phyloP scores from a whole-genome alignment of 2,329 filamentous ascomycete genomes.

The Penicillium janthinellum region DNA sequence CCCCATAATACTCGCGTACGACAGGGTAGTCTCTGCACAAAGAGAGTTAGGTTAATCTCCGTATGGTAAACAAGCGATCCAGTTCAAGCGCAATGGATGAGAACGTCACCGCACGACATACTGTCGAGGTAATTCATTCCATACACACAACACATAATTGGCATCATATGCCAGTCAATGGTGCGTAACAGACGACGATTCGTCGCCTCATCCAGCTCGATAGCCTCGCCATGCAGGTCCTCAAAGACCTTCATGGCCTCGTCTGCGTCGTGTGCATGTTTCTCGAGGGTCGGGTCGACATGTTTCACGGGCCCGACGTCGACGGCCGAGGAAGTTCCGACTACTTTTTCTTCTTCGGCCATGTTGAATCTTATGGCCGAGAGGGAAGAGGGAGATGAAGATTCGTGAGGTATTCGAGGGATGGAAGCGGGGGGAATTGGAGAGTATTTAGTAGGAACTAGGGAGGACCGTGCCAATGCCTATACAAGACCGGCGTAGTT shows the following conservation, averaged over 20 bases:
- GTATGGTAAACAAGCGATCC: not conserved
- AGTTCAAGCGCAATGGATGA: not conserved
- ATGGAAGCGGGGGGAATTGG: not conserved
- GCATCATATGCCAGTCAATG: constrained; percentile 66
- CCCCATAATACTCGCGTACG: constrained; percentile 58
- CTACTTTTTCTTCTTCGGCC: constrained; percentile 45
- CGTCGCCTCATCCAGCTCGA: constrained; percentile 58
- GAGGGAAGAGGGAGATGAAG: not conserved
- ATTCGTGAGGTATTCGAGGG: not conserved
- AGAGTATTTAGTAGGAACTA: not conserved
- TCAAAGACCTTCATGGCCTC: constrained; percentile 62
- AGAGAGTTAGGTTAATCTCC: not conserved
- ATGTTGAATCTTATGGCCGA: constrained; percentile 1
- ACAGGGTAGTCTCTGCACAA: constrained; percentile 49
- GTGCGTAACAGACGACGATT: constrained; percentile 61
- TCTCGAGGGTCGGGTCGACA: constrained; percentile 43
- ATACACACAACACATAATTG: constrained; percentile 60
- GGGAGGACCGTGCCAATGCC: not conserved
- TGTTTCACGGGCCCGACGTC: constrained; percentile 27
- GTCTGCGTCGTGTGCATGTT: constrained; percentile 61
- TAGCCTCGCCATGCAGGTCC: constrained; percentile 50
- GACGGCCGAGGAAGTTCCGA: constrained; percentile 28
- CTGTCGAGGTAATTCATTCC: constrained; percentile 60
- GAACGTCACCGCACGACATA: constrained; percentile 22
- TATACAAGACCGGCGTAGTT: not conserved